Percentiles rank a stretch among this genome's conserved stretches.
phyloP scores from a whole-genome alignment of 2,329 filamentous ascomycete genomes.

The Gaeumannomyces tritici region DNA sequence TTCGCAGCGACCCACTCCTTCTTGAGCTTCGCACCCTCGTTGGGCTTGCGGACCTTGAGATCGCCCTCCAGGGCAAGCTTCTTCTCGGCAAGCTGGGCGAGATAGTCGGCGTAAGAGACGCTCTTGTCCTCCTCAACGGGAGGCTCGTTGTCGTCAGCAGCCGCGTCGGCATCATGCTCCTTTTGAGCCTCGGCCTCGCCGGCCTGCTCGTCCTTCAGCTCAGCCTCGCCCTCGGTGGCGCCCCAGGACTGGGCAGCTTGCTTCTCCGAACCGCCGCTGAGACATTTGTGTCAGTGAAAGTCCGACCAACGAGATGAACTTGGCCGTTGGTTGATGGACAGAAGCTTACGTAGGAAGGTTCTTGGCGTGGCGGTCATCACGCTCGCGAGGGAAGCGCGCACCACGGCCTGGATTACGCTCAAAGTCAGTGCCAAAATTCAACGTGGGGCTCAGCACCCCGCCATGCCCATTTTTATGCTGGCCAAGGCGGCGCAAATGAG shows the following conservation, averaged over 20 bases:
- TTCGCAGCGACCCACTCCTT: slow-evolving; percentile 93
- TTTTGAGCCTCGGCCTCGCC: slow-evolving; percentile 80
- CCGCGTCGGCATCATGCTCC: slow-evolving; percentile 52
- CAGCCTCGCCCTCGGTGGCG: slow-evolving; percentile 67
- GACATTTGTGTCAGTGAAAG: slow-evolving; percentile 12
- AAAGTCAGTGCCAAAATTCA: neutral
- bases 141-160: slow-evolving; percentile 25
- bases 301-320: slow-evolving; percentile 6
- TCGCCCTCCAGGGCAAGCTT: slow-evolving; percentile 60
- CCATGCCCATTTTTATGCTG: neutral
- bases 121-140: slow-evolving; percentile 73
- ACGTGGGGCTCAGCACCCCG: neutral
- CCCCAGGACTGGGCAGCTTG: slow-evolving; percentile 88
- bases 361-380: slow-evolving; percentile 48
- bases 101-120: slow-evolving; percentile 84
- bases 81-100: slow-evolving; percentile 63
- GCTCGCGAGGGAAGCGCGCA: slow-evolving; percentile 39
- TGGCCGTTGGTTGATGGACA: slow-evolving; percentile 4
- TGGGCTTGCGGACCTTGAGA: slow-evolving; percentile 74
- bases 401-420: slow-evolving; percentile 36
- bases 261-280: slow-evolving; percentile 65
- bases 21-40: slow-evolving; percentile 79
- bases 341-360: slow-evolving; percentile 18
- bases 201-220: slow-evolving; percentile 84
- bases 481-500: neutral